Conservation (phyloP, 257 asterid species). For the Schizonepeta tenuifolia region DNA sequence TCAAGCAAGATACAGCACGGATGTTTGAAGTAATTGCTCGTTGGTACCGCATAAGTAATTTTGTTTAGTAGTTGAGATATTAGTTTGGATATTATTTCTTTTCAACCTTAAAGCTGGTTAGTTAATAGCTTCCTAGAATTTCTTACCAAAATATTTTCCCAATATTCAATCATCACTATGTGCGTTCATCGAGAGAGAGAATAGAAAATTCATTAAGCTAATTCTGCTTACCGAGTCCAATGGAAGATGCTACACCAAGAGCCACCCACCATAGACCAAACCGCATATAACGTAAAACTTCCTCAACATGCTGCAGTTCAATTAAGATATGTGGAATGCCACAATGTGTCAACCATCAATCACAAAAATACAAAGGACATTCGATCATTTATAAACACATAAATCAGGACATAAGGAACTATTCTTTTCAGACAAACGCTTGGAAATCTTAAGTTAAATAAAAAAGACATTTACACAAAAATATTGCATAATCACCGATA, state of each 20-base stretch:
- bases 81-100: too few species aligned
- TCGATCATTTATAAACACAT: neutral
- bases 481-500: slow-evolving; percentile 5
- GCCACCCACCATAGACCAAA: slow-evolving; percentile 96
- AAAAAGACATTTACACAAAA: slow-evolving; percentile 1
- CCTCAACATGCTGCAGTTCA: slow-evolving; percentile 74
- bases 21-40: too few species aligned
- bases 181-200: slow-evolving; percentile 17
- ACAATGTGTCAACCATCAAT: slow-evolving; percentile 25
- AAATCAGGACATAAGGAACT: neutral
- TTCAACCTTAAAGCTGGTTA: neutral
- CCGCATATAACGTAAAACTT: slow-evolving; percentile 56
- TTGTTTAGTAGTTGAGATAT: too few species aligned
- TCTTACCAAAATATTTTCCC: neutral
- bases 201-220: slow-evolving; percentile 4
- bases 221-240: slow-evolving; percentile 80
- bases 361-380: slow-evolving; percentile 10
- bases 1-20: neutral
- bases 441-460: neutral
- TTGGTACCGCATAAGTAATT: too few species aligned
- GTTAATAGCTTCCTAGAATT: neutral
- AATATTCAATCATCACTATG: neutral
- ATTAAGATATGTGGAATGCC: slow-evolving; percentile 12
- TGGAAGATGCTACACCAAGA: slow-evolving; percentile 98
- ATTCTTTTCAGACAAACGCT: slow-evolving; percentile 7